These are phyloP conservation scores for Calycina marina DNA, from an alignment of 2,329 filamentous ascomycete species.

Conservation along the genomic window DNA sequence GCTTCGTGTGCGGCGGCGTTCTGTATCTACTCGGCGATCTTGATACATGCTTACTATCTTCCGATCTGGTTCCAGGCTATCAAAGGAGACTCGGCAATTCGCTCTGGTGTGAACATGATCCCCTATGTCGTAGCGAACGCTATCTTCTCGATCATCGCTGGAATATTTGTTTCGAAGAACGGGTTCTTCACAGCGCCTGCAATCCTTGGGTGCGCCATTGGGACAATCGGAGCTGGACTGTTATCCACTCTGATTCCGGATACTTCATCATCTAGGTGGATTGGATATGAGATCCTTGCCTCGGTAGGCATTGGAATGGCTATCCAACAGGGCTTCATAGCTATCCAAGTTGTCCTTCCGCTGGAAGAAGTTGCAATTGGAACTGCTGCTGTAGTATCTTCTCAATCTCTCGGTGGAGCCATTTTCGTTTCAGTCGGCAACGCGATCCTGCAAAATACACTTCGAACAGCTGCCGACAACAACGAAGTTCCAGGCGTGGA, in stretches of 20 bases:
- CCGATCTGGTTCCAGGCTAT: conserved; percentile 19
- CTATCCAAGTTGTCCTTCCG: conserved; percentile 19
- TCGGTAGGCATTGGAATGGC: conserved; percentile 17
- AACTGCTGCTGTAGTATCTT: conserved; percentile 28
- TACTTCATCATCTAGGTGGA: conserved; percentile 30
- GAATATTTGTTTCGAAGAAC: conserved; percentile 18
- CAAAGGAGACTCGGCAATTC: conserved; percentile 7
- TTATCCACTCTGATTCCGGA: conserved; percentile 22
- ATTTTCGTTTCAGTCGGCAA: conserved; percentile 32
- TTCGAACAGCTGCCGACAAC: conserved; percentile 9
- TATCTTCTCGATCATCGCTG: conserved; percentile 20
- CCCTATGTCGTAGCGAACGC: conserved; percentile 15
- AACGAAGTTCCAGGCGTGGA: conserved; percentile 14
- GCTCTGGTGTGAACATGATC: conserved; percentile 14
- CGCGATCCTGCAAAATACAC: conserved; percentile 26
- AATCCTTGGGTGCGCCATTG: conserved; percentile 10
- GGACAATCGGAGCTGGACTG: conserved; percentile 11
- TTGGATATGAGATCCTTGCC: conserved; percentile 27
- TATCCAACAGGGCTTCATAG: conserved; percentile 18
- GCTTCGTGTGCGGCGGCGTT: conserved; percentile 16
- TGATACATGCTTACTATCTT: conserved; percentile 24
- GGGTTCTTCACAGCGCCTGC: conserved; percentile 21
- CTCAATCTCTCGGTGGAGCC: conserved; percentile 30
- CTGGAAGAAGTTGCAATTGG: conserved; percentile 28
- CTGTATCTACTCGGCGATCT: conserved; percentile 13